phyloP scores from a whole-genome alignment of 441 rosid species.

The Mallotus japonicus region DNA sequence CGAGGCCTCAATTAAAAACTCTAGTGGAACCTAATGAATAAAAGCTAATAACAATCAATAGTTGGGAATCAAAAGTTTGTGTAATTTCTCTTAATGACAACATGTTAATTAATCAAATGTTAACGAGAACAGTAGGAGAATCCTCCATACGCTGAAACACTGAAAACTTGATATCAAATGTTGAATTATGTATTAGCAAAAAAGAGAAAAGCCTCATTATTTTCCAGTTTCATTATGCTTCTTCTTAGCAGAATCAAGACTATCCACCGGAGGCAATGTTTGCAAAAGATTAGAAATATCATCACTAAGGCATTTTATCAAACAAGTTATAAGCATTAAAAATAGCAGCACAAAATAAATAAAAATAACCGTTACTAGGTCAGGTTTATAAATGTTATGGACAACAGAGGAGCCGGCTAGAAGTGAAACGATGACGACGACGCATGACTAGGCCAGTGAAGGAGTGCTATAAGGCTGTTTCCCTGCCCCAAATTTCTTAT shows the following conservation, averaged over 20 bases:
- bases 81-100: too few relatives aligned
- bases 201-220: neutral
- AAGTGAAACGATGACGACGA: constrained; percentile 58
- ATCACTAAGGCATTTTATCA: constrained; percentile 12
- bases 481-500: constrained; percentile 46
- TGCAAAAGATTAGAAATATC: constrained; percentile 21
- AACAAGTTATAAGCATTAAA: constrained; percentile 9
- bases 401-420: too few relatives aligned
- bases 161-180: neutral
- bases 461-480: constrained; percentile 66
- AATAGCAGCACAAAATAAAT: neutral
- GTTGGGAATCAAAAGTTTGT: too few relatives aligned
- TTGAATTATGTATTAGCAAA: neutral
- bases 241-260: constrained; percentile 32
- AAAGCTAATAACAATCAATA: too few relatives aligned
- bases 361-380: constrained; percentile 31
- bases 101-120: too few relatives aligned
- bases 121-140: too few relatives aligned
- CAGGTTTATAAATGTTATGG: constrained; percentile 63
- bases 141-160: too few relatives aligned
- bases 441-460: constrained; percentile 52
- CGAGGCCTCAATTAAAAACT: too few relatives aligned
- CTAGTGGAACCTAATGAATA: too few relatives aligned
- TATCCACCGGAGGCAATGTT: constrained; percentile 51
- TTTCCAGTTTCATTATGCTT: neutral